Conservation (phyloP, 345 rosid genomes). For the Hibiscus trionum region DNA sequence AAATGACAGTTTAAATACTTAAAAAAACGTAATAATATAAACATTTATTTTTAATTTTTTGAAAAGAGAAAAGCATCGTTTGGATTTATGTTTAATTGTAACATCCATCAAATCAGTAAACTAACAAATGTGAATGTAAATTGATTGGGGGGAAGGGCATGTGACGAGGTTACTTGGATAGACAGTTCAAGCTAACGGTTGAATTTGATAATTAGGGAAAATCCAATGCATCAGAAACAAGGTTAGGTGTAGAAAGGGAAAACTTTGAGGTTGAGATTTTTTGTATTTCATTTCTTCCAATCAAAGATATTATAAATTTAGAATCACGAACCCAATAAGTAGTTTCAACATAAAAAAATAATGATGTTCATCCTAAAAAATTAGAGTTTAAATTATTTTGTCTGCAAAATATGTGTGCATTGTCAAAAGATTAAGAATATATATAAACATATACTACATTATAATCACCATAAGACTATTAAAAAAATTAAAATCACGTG, state of each 20-base stretch:
- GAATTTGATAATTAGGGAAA: neutral
- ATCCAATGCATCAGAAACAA: neutral
- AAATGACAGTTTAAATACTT: too few species aligned
- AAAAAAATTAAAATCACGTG: too few species aligned
- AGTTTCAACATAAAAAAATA: too few species aligned
- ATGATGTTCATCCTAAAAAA: too few species aligned
- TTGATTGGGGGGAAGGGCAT: neutral
- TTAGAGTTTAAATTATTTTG: too few species aligned
- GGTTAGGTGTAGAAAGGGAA: constrained; percentile 11
- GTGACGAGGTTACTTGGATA: neutral
- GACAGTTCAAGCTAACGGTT: constrained; percentile 8
- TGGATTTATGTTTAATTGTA: neutral
- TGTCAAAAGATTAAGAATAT: too few species aligned
- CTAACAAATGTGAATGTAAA: constrained; percentile 9
- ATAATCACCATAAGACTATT: too few species aligned
- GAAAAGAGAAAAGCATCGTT: neutral
- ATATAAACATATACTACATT: too few species aligned
- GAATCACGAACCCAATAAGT: neutral
- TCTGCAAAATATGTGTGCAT: too few species aligned
- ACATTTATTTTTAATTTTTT: too few species aligned
- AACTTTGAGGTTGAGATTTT: neutral
- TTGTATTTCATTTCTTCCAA: neutral
- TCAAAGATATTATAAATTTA: neutral
- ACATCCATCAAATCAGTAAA: constrained; percentile 16
- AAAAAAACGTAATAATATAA: too few species aligned